These are phyloP conservation scores for Dimocarpus longan DNA, from an alignment of 345 rosid genomes.

Conservation along the genomic window DNA sequence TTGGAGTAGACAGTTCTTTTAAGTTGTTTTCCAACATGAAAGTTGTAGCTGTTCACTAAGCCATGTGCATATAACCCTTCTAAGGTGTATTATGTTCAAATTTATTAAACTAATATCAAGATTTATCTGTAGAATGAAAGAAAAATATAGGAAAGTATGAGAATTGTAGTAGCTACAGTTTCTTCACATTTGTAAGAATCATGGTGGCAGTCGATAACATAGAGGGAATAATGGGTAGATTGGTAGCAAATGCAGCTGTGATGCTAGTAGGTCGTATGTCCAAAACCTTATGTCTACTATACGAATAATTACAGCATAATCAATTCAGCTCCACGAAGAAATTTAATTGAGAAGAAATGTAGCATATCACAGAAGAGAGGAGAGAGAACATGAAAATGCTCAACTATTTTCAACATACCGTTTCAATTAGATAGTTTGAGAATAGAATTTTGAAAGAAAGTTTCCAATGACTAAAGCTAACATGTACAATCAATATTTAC, in stretches of 20 bases:
- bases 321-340: background rate
- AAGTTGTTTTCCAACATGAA: background rate
- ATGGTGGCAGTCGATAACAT: background rate
- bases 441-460: background rate
- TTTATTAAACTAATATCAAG: background rate
- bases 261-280: background rate
- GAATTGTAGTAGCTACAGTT: background rate
- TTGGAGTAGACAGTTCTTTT: background rate
- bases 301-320: background rate
- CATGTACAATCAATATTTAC: background rate
- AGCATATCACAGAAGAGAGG: background rate
- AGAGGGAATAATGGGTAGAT: background rate
- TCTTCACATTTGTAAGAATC: too few species aligned
- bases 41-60: too few species aligned
- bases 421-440: background rate
- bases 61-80: background rate
- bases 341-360: background rate
- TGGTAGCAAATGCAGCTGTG: background rate
- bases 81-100: background rate
- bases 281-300: background rate
- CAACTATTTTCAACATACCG: background rate
- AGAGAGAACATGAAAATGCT: background rate
- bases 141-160: too few species aligned
- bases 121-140: background rate
- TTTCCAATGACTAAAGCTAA: background rate